Base-by-base conservation (phyloP, 768 basidiomycete species). In the Cystobasidium ongulense region DNA sequence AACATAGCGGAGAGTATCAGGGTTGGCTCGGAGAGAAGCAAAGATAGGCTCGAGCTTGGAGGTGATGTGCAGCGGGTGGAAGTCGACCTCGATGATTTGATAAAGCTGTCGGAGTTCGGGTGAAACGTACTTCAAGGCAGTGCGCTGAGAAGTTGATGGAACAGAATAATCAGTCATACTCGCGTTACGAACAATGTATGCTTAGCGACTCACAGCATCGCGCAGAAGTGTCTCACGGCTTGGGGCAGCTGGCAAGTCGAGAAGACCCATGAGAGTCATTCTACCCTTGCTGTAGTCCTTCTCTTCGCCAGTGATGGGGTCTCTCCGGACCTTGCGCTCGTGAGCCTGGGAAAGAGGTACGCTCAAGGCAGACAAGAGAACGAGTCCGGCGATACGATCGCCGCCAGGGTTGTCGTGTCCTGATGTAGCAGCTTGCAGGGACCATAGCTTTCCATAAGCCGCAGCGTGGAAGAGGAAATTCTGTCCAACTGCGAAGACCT, bases 401-500 rank as follows among this genome's bases (percentile, higher is more conserved):
- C 90, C 82, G 79, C 92, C 91, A 76, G 90, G 89, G n/a, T 88
- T 86, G 0, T 86, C 84, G 23, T 88, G 89, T 23, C 89, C 88
- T 43, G 89, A 87, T 54, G 76, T 77, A 68, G 77, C 75, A 43
- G 76, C 86, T 11, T 86, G 87, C 61, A 89, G 86, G 65, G 90
- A 83, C 75, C 86, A 85, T 78, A 89, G 88, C 71, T 88, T 85
- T 54, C 89, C 87, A 93, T 93, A 97, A 0, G 95, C 92, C 21
- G 95, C 92, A 62, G 95, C 94, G 80, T 98, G 95, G 83, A 92
- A 98, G 17, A 99, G 84, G 1, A 92, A 89, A 78, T 93, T 95
- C 18, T 92, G 90, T 74, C 90, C 91, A 84, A 93, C 95, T 78
- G 94, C 85, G 85, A 97, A 99, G 76, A 99, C 95, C 80, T 89